Evolutionary conservation across 2,329 filamentous ascomycete species (phyloP).

Genomic region (Thelonectria olida): DNA sequence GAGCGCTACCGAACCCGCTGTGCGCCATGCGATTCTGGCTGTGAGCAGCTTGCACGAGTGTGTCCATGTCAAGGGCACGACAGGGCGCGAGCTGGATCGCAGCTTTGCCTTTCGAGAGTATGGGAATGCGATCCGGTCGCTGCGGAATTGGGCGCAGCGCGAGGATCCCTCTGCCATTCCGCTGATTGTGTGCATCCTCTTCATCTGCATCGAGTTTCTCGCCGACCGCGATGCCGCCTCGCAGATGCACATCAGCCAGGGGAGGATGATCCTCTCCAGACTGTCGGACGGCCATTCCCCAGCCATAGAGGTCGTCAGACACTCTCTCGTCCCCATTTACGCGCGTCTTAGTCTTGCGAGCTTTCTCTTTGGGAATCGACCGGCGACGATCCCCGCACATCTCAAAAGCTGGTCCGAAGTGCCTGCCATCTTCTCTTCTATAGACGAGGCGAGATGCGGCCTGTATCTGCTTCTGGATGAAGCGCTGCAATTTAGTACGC

Average conservation of each 20-base stretch:
- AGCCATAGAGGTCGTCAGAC: conserved; percentile 49
- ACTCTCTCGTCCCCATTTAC: conserved; percentile 55
- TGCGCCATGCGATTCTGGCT: conserved; percentile 60
- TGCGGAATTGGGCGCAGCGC: conserved; percentile 48
- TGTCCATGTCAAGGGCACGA: conserved; percentile 32
- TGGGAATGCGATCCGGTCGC: conserved; percentile 55
- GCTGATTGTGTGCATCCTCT: conserved; percentile 58
- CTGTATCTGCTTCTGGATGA: conserved; percentile 54
- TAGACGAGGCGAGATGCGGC: conserved; percentile 42
- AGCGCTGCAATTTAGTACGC: conserved; percentile 47
- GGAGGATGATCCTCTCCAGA: conserved; percentile 51
- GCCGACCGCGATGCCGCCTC: conserved; percentile 58
- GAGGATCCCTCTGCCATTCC: conserved; percentile 43
- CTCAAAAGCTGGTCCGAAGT: conserved; percentile 44
- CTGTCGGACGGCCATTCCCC: conserved; percentile 41
- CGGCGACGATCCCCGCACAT: conserved; percentile 47
- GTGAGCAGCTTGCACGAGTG: conserved; percentile 58
- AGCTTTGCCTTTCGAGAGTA: conserved; percentile 50
- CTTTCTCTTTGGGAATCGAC: conserved; percentile 51
- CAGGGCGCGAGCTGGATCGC: conserved; percentile 28
- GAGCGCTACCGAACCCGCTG: conserved; percentile 54
- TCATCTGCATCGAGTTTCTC: conserved; percentile 64
- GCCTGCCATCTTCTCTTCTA: conserved; percentile 46
- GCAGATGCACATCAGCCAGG: conserved; percentile 55
- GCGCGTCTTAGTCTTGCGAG: conserved; percentile 52